Conservation (phyloP, 768 basidiomycete genomes). For the Pulveroboletus frians region DNA sequence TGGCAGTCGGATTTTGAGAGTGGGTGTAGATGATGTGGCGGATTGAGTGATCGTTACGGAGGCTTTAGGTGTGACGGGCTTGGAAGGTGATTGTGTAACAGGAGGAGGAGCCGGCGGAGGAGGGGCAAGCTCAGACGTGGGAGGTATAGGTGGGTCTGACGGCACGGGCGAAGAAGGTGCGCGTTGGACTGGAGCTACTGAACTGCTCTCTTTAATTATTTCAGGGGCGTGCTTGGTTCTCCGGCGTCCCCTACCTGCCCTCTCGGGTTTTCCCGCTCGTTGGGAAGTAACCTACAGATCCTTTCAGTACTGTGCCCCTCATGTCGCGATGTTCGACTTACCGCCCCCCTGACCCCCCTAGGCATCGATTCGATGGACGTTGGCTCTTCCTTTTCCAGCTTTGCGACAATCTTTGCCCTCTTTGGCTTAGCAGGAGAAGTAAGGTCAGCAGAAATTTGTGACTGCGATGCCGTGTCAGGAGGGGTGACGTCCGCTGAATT, state of each 20-base stretch:
- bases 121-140: conserved; percentile 11
- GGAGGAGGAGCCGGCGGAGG: conserved; percentile 4
- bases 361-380: conserved; percentile 3
- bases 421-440: conserved; percentile 27
- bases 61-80: conserved; percentile 32
- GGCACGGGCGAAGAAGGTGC: conserved; percentile 12
- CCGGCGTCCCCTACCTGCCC: conserved; percentile 21
- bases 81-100: conserved; percentile 9
- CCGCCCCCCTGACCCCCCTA: conserved; percentile 6
- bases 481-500: conserved; percentile 13
- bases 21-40: conserved; percentile 28
- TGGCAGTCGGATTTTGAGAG: conserved; percentile 32
- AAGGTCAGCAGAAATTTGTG: conserved; percentile 15
- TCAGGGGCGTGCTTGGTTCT: conserved; percentile 15
- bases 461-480: conserved; percentile 9
- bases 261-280: conserved; percentile 13
- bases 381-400: conserved; percentile 24
- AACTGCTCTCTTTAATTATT: conserved; percentile 16
- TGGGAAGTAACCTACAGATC: conserved; percentile 8
- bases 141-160: conserved; percentile 13
- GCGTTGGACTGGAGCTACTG: conserved; percentile 4
- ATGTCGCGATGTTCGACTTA: conserved; percentile 10
- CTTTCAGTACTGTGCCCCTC: conserved; percentile 1
- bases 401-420: conserved; percentile 27
- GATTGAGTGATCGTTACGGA: conserved; percentile 33